Evolutionary conservation across 306 rosid species (phyloP).

Genomic region (Vigna unguiculata): DNA sequence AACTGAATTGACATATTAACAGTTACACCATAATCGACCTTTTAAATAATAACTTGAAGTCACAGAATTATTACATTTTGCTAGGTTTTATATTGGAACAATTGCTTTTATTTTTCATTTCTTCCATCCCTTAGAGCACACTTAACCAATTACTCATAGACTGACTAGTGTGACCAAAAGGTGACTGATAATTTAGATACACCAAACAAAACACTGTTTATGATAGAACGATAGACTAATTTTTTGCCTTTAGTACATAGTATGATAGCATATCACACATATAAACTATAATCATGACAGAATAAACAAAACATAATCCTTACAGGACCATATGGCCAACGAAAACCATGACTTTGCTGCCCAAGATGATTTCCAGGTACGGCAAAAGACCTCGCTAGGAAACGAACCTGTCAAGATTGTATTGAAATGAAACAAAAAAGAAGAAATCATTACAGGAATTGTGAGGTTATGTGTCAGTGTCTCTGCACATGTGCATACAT

Average conservation of each 20-base stretch:
- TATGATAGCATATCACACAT: background rate
- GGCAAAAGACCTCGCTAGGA: constrained; percentile 90
- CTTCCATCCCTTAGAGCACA: background rate
- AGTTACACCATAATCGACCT: constrained; percentile 5
- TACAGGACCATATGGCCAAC: constrained; percentile 99
- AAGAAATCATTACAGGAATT: constrained; percentile 35
- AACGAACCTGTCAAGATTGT: constrained; percentile 76
- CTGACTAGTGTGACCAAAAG: background rate
- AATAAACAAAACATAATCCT: constrained; percentile 40
- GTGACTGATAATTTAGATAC: background rate
- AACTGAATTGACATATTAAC: constrained; percentile 13
- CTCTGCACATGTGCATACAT: background rate
- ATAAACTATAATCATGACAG: background rate
- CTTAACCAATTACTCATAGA: constrained; percentile 20
- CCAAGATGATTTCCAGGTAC: constrained; percentile 97
- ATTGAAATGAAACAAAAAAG: constrained; percentile 32
- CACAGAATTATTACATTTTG: constrained; percentile 20
- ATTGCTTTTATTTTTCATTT: background rate
- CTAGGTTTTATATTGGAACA: background rate
- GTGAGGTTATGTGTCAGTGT: background rate
- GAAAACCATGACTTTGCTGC: constrained; percentile 95
- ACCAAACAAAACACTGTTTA: background rate
- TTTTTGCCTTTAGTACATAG: constrained; percentile 3
- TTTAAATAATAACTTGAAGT: constrained; percentile 12
- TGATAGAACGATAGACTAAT: background rate